Evolutionary conservation across 139 green algal species (phyloP).

Genomic region (Chlorella sp.): DNA sequence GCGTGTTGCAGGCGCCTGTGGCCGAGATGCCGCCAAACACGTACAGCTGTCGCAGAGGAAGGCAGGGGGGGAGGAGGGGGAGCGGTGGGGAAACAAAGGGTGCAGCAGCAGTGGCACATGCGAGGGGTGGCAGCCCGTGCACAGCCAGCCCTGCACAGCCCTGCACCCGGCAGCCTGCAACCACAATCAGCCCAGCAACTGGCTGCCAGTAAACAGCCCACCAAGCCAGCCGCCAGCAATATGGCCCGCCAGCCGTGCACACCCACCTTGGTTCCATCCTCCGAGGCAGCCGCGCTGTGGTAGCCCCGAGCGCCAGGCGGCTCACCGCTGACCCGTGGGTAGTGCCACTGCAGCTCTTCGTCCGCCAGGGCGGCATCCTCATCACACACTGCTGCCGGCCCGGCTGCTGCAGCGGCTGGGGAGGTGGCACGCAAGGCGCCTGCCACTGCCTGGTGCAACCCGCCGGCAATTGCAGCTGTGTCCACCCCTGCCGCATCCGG

Average conservation of each 20-base stretch:
- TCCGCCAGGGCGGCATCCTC: too few species aligned
- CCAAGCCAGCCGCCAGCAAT: neutral
- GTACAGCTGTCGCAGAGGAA: neutral
- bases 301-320: neutral
- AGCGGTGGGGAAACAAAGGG: too few species aligned
- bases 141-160: too few species aligned
- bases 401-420: neutral
- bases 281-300: constrained; percentile 5
- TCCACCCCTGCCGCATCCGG: neutral
- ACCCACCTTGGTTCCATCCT: constrained; percentile 13
- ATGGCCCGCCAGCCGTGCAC: neutral
- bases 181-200: neutral
- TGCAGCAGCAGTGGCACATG: too few species aligned
- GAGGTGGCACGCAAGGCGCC: too few species aligned
- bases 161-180: too few species aligned
- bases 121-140: too few species aligned
- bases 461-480: neutral
- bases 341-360: constrained; percentile 1
- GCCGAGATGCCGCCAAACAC: constrained; percentile 17
- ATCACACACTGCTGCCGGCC: neutral
- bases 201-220: neutral
- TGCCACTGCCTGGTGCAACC: neutral
- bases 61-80: neutral
- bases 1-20: neutral
- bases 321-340: neutral